Evolutionary conservation across 257 asterid genomes (phyloP).

Genomic region (Perilla frutescens): DNA sequence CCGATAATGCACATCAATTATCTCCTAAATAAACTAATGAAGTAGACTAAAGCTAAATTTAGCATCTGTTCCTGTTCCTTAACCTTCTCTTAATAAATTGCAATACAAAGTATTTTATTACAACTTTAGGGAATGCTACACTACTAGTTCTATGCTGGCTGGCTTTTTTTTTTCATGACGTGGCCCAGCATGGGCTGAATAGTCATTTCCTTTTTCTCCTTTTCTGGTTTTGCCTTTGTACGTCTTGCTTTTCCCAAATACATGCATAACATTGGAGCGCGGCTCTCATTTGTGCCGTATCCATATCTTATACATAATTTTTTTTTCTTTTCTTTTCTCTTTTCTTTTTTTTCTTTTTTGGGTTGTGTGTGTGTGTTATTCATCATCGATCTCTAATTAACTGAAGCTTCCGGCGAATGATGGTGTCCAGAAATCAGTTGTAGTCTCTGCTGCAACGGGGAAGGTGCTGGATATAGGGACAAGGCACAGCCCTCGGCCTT

Average conservation of each 20-base stretch:
- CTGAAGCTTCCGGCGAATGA: conserved; percentile 70
- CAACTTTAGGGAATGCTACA: conserved; percentile 36
- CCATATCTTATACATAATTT: conserved; percentile 15
- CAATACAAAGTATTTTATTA: conserved; percentile 32
- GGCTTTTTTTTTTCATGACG: conserved; percentile 35
- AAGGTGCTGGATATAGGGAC: conserved; percentile 89
- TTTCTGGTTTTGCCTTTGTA: conserved; percentile 13
- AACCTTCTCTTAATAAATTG: conserved; percentile 7
- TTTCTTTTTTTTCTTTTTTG: background rate
- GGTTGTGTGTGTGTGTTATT: background rate
- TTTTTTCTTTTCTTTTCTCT: background rate
- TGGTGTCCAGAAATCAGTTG: conserved; percentile 89
- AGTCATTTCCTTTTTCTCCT: conserved; percentile 42
- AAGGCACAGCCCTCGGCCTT: conserved; percentile 81
- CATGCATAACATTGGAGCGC: conserved; percentile 16
- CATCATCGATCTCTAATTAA: conserved; percentile 31
- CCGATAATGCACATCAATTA: conserved; percentile 30
- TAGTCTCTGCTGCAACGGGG: conserved; percentile 70
- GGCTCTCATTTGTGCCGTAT: conserved; percentile 30
- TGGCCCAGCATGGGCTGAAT: conserved; percentile 70
- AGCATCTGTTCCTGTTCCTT: conserved; percentile 86
- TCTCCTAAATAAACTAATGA: conserved; percentile 28
- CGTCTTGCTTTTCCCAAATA: conserved; percentile 13
- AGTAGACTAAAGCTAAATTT: conserved; percentile 59
- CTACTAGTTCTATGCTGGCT: conserved; percentile 32